phyloP scores from a whole-genome alignment of 208 protist genomes.

The Trichomonas tenax region DNA sequence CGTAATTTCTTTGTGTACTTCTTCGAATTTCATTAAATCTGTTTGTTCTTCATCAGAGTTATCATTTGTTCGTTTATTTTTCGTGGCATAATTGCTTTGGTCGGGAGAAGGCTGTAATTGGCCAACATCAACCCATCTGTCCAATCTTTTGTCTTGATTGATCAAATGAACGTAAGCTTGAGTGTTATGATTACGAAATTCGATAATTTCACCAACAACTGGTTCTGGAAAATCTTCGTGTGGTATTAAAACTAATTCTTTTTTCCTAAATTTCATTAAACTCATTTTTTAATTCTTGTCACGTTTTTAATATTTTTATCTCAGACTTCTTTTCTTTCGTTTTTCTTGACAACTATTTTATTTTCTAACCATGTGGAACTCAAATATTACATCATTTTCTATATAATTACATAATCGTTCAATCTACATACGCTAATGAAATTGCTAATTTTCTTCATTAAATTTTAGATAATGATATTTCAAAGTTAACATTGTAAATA shows the following conservation, averaged over 20 bases:
- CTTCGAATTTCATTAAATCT: background rate
- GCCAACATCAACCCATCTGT: background rate
- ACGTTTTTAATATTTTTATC: too few relatives aligned
- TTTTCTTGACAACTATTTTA: too few relatives aligned
- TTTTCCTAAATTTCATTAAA: background rate
- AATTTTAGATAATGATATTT: too few relatives aligned
- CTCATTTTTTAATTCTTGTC: background rate
- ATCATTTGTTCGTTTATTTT: background rate
- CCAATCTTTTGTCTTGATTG: background rate
- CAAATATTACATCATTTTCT: too few relatives aligned
- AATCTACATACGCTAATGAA: too few relatives aligned
- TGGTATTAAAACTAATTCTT: background rate
- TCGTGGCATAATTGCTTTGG: background rate
- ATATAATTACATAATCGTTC: too few relatives aligned
- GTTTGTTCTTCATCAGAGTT: background rate
- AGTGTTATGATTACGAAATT: background rate
- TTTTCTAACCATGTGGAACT: too few relatives aligned
- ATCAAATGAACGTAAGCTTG: background rate
- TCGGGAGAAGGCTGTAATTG: background rate
- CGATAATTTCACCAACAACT: background rate
- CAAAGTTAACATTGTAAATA: too few relatives aligned
- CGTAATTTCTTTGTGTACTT: conserved; percentile 65
- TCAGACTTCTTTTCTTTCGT: too few relatives aligned
- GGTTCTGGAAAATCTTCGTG: background rate
- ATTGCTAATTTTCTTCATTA: too few relatives aligned